phyloP scores from a whole-genome alignment of 2,329 filamentous ascomycete genomes.

The Cryphonectria japonica region DNA sequence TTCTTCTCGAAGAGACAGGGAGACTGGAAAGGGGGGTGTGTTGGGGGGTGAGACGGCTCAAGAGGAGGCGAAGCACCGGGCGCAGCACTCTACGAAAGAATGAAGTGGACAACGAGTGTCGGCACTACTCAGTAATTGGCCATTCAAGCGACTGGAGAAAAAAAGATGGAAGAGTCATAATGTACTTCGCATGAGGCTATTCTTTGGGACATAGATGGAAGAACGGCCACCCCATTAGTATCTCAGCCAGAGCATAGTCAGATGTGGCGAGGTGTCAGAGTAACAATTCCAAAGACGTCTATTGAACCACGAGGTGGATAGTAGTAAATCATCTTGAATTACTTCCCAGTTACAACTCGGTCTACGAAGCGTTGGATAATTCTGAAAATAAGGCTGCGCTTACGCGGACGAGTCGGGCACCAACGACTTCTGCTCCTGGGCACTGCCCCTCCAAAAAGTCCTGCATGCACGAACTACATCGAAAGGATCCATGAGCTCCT shows the following conservation, averaged over 20 bases:
- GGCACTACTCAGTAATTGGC: background rate
- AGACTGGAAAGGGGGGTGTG: background rate
- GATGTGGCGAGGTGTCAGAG: background rate
- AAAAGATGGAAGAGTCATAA: background rate
- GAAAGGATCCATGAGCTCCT: too few relatives aligned
- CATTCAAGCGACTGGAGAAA: background rate
- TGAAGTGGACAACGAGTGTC: background rate
- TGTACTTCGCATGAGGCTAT: background rate
- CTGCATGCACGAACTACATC: too few relatives aligned
- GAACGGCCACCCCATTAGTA: background rate
- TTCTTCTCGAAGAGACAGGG: background rate
- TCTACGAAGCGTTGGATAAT: background rate
- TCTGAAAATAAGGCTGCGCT: background rate
- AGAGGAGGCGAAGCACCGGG: background rate
- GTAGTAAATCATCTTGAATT: background rate
- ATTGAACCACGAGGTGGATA: background rate
- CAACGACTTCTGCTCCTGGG: too few relatives aligned
- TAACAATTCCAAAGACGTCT: background rate
- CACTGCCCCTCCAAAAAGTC: too few relatives aligned
- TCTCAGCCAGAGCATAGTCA: background rate
- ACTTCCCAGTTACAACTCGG: background rate
- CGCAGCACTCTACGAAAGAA: background rate
- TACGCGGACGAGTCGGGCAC: background rate
- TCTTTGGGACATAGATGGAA: background rate
- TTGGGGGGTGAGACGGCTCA: too few relatives aligned